These are phyloP conservation scores for Daldinia loculata DNA, from an alignment of 495 filamentous ascomycete genomes.

Conservation along the genomic window DNA sequence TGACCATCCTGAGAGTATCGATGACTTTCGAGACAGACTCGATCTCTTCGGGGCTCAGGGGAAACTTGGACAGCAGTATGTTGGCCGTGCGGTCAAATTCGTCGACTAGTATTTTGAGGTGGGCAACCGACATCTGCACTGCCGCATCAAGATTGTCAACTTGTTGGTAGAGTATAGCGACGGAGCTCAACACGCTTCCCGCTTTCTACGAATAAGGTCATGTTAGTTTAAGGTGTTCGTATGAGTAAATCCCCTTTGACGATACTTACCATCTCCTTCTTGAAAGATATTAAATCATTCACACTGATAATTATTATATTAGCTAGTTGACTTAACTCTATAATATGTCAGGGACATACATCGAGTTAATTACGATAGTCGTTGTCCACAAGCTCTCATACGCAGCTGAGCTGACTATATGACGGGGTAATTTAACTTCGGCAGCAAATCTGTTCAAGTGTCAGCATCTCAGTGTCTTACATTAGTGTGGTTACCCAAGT, in stretches of 20 bases:
- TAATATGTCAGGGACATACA: slow-evolving; percentile 19
- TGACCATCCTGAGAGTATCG: slow-evolving; percentile 32
- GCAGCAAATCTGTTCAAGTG: slow-evolving; percentile 21
- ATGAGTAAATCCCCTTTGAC: neutral
- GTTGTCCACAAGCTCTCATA: slow-evolving; percentile 37
- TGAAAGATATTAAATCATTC: slow-evolving; percentile 42
- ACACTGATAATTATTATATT: slow-evolving; percentile 30
- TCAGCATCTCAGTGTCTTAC: neutral
- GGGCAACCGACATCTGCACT: slow-evolving; percentile 42
- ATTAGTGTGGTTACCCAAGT: neutral
- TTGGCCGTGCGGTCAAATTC: slow-evolving; percentile 39
- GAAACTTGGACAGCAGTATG: slow-evolving; percentile 23
- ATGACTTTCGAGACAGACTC: slow-evolving; percentile 34
- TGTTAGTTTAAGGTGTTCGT: neutral
- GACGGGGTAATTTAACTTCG: slow-evolving; percentile 30
- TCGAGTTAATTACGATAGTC: slow-evolving; percentile 41
- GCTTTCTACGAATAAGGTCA: slow-evolving; percentile 23
- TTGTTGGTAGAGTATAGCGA: slow-evolving; percentile 42
- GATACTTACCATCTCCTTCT: slow-evolving; percentile 44
- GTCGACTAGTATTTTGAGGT: slow-evolving; percentile 31
- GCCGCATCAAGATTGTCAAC: slow-evolving; percentile 39
- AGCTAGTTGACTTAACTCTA: neutral
- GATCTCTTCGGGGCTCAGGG: slow-evolving; percentile 20
- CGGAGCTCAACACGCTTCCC: slow-evolving; percentile 43
- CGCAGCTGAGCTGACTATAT: slow-evolving; percentile 25